Base-by-base conservation (phyloP, 75 land plant genomes). In the Cunninghamia lanceolata region DNA sequence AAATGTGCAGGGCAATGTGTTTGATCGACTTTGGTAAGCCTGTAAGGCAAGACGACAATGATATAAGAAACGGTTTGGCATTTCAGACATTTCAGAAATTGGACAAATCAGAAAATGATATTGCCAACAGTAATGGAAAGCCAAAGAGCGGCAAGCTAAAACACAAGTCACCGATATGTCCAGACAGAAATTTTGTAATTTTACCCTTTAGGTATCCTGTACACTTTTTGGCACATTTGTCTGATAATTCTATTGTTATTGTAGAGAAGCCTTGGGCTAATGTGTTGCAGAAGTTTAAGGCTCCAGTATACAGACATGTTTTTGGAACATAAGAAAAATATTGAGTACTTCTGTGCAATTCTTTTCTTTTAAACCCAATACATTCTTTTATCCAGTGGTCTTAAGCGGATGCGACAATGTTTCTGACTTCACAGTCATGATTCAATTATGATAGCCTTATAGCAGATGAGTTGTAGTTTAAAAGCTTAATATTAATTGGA, bases 241-340 rank as follows among this genome's bases (percentile, higher is more conserved):
- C 93, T 5, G 87, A 92, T 1, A 86, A 87, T 63, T 93, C 98
- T 38, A 63, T 95, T 9, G 83, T 98, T 79, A 83, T 97, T 53
- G 83, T 98, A 39, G 96, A 98, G 85, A 95, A 94, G 86, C 95
- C 95, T 30, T 98, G 99, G 99, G 66, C 86, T 83, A 94, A 94
- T 50, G 98, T 96, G 11, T 90, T 94, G n/a, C 87, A 85, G 80
- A 94, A 88, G 50, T 94, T 98, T 21, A 94, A 92, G 78, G 91
- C 99, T n/a, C 99, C 99, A 73, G 94, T 97, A 56, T 94, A 94
- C 85, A 94, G 99, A 89, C 99, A 98, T 88, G 91, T 94, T 30
- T 97, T 77, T 89, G 99, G 99, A 84, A 93, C 99, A 36, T 98
- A 93, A 90, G n/a, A 83, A 83, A 36, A n/a, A 50, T 7, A 17